Evolutionary conservation across 1,284 basidiomycete genomes (phyloP).

Genomic region (Pseudozyma flocculosa): DNA sequence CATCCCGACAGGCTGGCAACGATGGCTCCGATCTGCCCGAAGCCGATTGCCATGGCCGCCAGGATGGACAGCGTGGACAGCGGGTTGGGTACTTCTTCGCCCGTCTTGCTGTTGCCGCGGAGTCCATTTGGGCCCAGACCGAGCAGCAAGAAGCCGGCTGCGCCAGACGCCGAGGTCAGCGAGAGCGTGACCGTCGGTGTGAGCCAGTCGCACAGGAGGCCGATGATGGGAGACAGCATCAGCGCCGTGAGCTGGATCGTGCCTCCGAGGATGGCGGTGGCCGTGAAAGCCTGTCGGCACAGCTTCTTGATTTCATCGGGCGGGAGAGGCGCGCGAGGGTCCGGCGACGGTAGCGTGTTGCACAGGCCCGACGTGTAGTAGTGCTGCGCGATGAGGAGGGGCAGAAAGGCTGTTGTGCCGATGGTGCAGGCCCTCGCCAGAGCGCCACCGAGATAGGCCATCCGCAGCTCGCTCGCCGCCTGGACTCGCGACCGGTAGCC

Average conservation of each 20-base stretch:
- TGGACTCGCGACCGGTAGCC: constrained; percentile 1
- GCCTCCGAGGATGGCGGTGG: constrained; percentile 34
- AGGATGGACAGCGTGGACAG: constrained; percentile 17
- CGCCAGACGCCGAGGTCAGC: constrained; percentile 21
- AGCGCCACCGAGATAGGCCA: constrained; percentile 42
- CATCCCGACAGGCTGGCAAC: constrained; percentile 34
- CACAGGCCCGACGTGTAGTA: constrained; percentile 40
- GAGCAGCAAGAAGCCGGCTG: constrained; percentile 24
- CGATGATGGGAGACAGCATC: constrained; percentile 30
- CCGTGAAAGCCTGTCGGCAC: constrained; percentile 36
- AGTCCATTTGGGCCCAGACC: constrained; percentile 21
- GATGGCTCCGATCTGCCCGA: constrained; percentile 41
- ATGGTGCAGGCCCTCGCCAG: constrained; percentile 41
- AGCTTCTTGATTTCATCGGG: constrained; percentile 37
- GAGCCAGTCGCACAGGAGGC: constrained; percentile 29
- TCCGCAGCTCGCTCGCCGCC: constrained; percentile 18
- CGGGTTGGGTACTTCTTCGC: constrained; percentile 27
- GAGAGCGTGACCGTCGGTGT: constrained; percentile 22
- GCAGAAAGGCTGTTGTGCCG: constrained; percentile 45
- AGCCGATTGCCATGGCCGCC: constrained; percentile 29
- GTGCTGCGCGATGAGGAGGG: constrained; percentile 38
- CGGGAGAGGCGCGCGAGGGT: constrained; percentile 21
- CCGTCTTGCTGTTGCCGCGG: constrained; percentile 13
- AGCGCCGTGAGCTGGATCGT: constrained; percentile 35
- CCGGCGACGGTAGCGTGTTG: constrained; percentile 28